Evolutionary conservation across 202 grass and related monocot genomes (phyloP).

Genomic region (Carex arenaria): DNA sequence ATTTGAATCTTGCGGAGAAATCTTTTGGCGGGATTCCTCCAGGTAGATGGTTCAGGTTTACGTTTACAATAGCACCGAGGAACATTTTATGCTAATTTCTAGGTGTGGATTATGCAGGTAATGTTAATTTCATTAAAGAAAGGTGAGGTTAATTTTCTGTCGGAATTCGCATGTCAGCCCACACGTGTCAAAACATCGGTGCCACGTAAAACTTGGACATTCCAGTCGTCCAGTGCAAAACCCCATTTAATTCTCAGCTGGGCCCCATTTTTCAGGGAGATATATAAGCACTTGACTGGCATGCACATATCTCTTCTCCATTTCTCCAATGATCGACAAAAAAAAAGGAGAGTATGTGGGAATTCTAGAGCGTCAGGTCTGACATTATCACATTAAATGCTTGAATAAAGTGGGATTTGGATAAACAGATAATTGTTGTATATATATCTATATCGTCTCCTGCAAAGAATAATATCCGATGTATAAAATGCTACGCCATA

Average conservation of each 20-base stretch:
- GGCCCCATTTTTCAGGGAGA: not conserved
- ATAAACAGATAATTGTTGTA: not conserved
- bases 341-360: not conserved
- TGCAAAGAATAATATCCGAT: not conserved
- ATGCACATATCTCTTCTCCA: not conserved
- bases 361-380: not conserved
- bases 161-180: not conserved
- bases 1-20: too few species aligned
- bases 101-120: too few species aligned
- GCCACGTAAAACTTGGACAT: constrained; percentile 14
- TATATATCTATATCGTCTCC: not conserved
- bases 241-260: not conserved
- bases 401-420: not conserved
- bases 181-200: not conserved
- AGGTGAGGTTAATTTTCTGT: constrained; percentile 14
- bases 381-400: not conserved
- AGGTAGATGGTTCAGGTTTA: constrained; percentile 6
- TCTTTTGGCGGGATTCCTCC: not conserved
- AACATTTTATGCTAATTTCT: not conserved
- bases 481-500: not conserved
- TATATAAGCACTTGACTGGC: not conserved
- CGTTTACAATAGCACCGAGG: not conserved
- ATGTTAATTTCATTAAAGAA: not conserved
- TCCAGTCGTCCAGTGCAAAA: not conserved
- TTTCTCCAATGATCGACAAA: not conserved